phyloP scores from a whole-genome alignment of 345 rosid genomes.

The Physaria fendleri region DNA sequence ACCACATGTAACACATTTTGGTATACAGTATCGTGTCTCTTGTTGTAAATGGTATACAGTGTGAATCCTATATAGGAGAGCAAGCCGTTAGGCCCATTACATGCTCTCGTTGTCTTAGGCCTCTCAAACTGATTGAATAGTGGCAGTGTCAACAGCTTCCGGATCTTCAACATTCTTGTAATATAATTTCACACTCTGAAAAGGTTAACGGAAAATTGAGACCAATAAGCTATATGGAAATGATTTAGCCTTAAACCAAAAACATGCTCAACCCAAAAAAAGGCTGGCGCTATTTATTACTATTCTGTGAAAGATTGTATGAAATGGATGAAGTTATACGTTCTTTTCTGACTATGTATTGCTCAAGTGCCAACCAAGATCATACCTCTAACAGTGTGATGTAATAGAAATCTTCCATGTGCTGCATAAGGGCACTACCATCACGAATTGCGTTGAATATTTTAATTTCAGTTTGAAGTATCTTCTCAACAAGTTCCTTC shows the following conservation, averaged over 20 bases:
- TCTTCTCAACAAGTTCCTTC: conserved; percentile 78
- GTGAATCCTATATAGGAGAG: conserved; percentile 5
- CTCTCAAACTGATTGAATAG: background rate
- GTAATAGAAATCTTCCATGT: conserved; percentile 98
- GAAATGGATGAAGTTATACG: too few species aligned
- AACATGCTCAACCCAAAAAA: background rate
- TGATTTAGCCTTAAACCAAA: background rate
- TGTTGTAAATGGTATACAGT: conserved; percentile 10
- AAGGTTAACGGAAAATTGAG: conserved; percentile 4
- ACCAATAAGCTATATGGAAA: background rate
- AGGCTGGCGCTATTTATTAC: background rate
- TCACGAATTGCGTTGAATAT: conserved; percentile 84
- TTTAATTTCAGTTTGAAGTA: conserved; percentile 83
- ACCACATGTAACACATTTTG: background rate
- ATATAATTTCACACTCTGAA: conserved; percentile 62
- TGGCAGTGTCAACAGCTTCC: background rate
- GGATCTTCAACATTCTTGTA: conserved; percentile 34
- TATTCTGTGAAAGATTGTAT: background rate
- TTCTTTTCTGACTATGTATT: background rate
- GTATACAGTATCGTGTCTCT: conserved; percentile 5
- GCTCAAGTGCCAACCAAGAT: background rate
- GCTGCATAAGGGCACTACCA: conserved; percentile 96
- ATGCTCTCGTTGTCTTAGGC: background rate
- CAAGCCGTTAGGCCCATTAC: conserved; percentile 1
- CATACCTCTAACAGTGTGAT: conserved; percentile 81